Evolutionary conservation across 2,329 filamentous ascomycete genomes (phyloP).

Genomic region (Trichoderma koningii): DNA sequence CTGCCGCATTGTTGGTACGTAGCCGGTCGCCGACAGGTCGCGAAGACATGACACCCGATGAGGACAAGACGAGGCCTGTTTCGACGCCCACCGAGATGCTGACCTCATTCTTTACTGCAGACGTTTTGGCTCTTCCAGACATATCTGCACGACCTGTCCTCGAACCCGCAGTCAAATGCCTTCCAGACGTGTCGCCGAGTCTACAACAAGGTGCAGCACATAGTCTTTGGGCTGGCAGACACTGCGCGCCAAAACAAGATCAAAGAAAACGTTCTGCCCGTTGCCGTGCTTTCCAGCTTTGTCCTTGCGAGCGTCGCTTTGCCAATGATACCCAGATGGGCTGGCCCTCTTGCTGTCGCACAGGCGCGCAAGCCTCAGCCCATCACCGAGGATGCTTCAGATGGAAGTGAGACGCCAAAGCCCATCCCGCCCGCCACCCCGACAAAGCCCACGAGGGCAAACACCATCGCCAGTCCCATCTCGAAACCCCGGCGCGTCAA

Average conservation of each 20-base stretch:
- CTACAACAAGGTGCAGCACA: constrained; percentile 86
- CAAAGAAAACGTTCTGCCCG: constrained; percentile 77
- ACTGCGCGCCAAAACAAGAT: constrained; percentile 71
- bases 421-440: constrained; percentile 70
- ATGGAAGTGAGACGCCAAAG: constrained; percentile 49
- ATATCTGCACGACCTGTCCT: constrained; percentile 77
- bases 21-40: background rate
- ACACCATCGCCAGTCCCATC: constrained; percentile 61
- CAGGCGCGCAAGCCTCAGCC: constrained; percentile 74
- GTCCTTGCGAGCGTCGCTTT: constrained; percentile 75
- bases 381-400: constrained; percentile 34
- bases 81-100: constrained; percentile 1
- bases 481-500: constrained; percentile 53
- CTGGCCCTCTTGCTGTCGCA: constrained; percentile 77
- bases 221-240: constrained; percentile 78
- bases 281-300: constrained; percentile 78
- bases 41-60: background rate
- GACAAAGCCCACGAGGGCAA: constrained; percentile 59
- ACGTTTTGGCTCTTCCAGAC: constrained; percentile 92
- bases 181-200: constrained; percentile 82
- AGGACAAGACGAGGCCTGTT: background rate
- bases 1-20: constrained; percentile 76
- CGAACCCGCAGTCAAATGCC: constrained; percentile 71
- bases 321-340: constrained; percentile 74
- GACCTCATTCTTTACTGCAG: constrained; percentile 48